Evolutionary conservation across 2,329 filamentous ascomycete genomes (phyloP).

Genomic region (Dothideomycetidae sp.): DNA sequence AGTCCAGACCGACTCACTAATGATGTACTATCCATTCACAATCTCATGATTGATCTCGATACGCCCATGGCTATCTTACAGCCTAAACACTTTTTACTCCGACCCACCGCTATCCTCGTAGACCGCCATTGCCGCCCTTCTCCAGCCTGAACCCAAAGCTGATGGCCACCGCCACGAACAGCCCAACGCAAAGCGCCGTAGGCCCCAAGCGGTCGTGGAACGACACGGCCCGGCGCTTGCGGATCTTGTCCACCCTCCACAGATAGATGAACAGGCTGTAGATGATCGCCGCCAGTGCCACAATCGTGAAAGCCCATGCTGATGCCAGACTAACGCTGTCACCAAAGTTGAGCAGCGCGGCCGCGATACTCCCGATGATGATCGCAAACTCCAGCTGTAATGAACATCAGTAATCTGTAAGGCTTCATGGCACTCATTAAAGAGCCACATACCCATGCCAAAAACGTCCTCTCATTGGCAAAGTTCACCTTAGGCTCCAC

Average conservation of each 20-base stretch:
- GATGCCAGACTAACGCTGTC: constrained; percentile 49
- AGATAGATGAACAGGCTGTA: constrained; percentile 78
- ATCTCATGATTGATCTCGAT: constrained; percentile 3
- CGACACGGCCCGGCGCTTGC: constrained; percentile 65
- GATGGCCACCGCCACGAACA: constrained; percentile 58
- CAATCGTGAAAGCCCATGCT: constrained; percentile 54
- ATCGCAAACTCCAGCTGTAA: constrained; percentile 82
- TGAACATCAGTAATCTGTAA: background rate
- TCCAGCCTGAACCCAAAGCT: constrained; percentile 72
- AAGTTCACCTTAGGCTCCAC: constrained; percentile 98
- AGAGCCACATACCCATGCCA: constrained; percentile 59
- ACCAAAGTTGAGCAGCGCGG: constrained; percentile 71
- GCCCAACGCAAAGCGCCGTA: constrained; percentile 54
- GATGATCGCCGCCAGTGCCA: constrained; percentile 62
- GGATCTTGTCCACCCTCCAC: constrained; percentile 76
- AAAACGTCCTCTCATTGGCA: constrained; percentile 86
- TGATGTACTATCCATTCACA: constrained; percentile 5
- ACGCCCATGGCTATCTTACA: no score
- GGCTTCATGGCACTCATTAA: no score
- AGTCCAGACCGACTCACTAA: no score
- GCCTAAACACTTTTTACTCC: constrained; percentile 1
- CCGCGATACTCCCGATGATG: constrained; percentile 77
- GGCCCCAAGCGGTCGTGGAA: constrained; percentile 90
- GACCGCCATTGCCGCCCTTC: constrained; percentile 34
- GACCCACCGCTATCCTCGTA: constrained; percentile 22